Evolutionary conservation across 2,329 filamentous ascomycete genomes (phyloP).

Genomic region (Penicillium sp.): DNA sequence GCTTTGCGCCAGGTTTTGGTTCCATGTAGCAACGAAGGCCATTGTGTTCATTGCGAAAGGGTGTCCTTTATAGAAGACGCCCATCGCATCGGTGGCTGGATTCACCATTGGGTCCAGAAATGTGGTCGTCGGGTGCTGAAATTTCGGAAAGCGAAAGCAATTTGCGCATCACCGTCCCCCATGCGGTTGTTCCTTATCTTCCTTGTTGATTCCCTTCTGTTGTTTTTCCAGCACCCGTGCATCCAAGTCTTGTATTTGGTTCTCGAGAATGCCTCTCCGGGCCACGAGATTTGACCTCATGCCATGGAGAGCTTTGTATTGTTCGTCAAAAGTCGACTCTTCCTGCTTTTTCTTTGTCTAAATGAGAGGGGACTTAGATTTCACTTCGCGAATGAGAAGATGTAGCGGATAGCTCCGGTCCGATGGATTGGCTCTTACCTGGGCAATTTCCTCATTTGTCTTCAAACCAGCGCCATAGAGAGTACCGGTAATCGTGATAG

Average conservation of each 20-base stretch:
- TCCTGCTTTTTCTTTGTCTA: conserved; percentile 50
- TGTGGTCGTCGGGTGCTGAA: background rate
- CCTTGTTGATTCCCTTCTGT: conserved; percentile 35
- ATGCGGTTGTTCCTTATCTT: conserved; percentile 27
- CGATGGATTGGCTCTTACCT: conserved; percentile 44
- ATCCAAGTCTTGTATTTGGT: conserved; percentile 57
- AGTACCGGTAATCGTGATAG: conserved; percentile 59
- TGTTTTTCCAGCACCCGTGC: conserved; percentile 44
- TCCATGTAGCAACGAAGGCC: too few species aligned
- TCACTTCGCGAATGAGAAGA: background rate
- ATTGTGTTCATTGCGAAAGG: too few species aligned
- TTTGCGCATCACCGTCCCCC: conserved; percentile 14
- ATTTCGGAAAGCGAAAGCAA: background rate
- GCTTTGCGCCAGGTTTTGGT: too few species aligned
- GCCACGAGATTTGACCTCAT: conserved; percentile 52
- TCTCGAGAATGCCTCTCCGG: conserved; percentile 57
- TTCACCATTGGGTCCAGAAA: background rate
- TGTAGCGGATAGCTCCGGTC: background rate
- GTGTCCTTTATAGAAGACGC: too few species aligned
- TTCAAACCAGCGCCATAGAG: conserved; percentile 64
- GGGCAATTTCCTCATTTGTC: conserved; percentile 51
- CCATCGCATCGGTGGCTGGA: too few species aligned
- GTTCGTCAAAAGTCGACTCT: conserved; percentile 56
- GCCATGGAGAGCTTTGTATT: conserved; percentile 56
- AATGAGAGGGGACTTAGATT: background rate